Percentiles rank a stretch among this genome's conserved stretches.
phyloP scores from a whole-genome alignment of 2,329 filamentous ascomycete genomes.

The Penicillium sp. region DNA sequence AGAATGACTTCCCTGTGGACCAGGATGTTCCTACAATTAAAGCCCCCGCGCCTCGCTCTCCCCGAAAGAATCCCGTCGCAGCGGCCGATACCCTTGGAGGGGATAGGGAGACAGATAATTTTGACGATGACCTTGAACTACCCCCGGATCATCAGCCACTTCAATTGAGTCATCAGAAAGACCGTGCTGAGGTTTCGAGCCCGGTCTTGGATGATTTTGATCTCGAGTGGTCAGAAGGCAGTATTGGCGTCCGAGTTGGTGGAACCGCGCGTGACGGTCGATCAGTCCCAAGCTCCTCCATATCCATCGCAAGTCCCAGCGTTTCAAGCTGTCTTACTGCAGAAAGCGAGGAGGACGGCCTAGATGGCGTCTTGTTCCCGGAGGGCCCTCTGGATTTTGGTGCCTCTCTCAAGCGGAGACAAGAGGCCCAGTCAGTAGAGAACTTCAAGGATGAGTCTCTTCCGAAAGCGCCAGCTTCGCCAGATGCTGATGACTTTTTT shows the following conservation, averaged over 20 bases:
- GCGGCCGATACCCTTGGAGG: slow-evolving; percentile 54
- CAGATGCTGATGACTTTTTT: slow-evolving; percentile 72
- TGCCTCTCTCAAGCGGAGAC: slow-evolving; percentile 73
- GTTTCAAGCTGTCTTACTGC: slow-evolving; percentile 86
- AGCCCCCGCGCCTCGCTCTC: slow-evolving; percentile 60
- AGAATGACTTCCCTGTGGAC: slow-evolving; percentile 62
- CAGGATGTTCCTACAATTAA: slow-evolving; percentile 69
- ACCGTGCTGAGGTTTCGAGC: slow-evolving; percentile 65
- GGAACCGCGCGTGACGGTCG: slow-evolving; percentile 79
- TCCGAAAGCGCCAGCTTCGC: slow-evolving; percentile 21
- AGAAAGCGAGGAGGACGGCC: slow-evolving; percentile 90
- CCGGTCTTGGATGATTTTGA: slow-evolving; percentile 74
- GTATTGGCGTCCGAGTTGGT: slow-evolving; percentile 84
- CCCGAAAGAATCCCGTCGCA: slow-evolving; percentile 53
- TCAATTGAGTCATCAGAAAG: slow-evolving; percentile 61
- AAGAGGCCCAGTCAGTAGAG: slow-evolving; percentile 49
- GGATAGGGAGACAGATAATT: slow-evolving; percentile 61
- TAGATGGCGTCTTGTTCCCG: slow-evolving; percentile 86
- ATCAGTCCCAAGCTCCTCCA: slow-evolving; percentile 81
- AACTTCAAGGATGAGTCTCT: slow-evolving; percentile 28
- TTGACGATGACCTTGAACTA: slow-evolving; percentile 72
- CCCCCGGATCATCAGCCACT: slow-evolving; percentile 66
- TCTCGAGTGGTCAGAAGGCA: slow-evolving; percentile 85
- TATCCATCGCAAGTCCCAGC: slow-evolving; percentile 88
- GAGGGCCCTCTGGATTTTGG: slow-evolving; percentile 80